A percentile compares a stretch with the other conserved stretches of the same genome.
These are phyloP conservation scores for Schoenoplectus tabernaemontani DNA, from an alignment of 202 grass and related monocot genomes.

Conservation along the genomic window DNA sequence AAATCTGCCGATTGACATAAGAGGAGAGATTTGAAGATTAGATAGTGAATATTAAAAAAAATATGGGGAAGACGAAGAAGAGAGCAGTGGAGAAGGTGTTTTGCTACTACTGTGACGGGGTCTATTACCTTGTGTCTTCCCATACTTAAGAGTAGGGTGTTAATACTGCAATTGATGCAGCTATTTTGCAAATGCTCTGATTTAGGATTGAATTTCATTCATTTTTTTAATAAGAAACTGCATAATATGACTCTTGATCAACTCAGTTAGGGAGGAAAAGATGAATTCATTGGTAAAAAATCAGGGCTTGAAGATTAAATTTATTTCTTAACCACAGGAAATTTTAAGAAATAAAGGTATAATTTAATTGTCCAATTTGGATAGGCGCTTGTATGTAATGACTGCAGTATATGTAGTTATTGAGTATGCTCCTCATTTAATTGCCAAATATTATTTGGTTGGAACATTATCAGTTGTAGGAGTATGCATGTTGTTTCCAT, in stretches of 20 bases:
- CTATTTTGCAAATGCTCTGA: neutral
- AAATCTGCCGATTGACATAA: neutral
- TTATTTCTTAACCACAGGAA: neutral
- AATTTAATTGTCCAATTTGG: neutral
- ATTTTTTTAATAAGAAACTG: neutral
- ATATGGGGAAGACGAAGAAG: constrained; percentile 85
- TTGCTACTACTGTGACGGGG: constrained; percentile 98
- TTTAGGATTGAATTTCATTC: too few species aligned
- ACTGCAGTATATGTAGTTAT: neutral
- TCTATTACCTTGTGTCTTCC: neutral
- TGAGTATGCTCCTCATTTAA: neutral
- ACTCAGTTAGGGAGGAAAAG: neutral
- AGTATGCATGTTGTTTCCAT: neutral
- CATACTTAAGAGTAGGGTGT: neutral
- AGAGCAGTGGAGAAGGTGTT: constrained; percentile 77
- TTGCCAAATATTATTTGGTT: neutral
- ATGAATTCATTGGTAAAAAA: neutral
- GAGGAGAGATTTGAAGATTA: neutral
- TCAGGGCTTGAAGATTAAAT: neutral
- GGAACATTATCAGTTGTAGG: neutral
- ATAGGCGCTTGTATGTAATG: neutral
- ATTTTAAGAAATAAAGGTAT: neutral
- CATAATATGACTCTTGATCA: neutral
- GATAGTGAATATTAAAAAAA: neutral
- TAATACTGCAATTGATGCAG: neutral